Conservation (phyloP, 1,284 basidiomycete species). For the Sanghuangporus sanghuang region DNA sequence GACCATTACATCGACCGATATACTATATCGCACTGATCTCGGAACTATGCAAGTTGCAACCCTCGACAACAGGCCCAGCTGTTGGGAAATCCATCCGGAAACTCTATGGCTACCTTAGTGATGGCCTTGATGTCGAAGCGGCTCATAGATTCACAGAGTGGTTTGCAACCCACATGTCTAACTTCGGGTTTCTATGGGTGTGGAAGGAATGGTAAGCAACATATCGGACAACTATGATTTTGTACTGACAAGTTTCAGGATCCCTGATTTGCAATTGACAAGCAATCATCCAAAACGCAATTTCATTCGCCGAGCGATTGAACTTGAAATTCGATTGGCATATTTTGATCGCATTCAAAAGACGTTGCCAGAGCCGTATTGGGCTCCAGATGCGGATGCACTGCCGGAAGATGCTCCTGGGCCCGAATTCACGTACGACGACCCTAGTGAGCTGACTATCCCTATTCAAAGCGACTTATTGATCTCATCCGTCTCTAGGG, state of each 20-base stretch:
- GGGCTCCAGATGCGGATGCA: slow-evolving; percentile 55
- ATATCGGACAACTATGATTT: not conserved
- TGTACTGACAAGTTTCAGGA: slow-evolving; percentile 42
- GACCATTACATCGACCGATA: slow-evolving; percentile 70
- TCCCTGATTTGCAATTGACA: slow-evolving; percentile 75
- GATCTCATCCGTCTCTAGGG: slow-evolving; percentile 34
- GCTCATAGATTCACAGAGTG: slow-evolving; percentile 84
- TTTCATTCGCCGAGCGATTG: slow-evolving; percentile 86
- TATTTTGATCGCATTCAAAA: slow-evolving; percentile 93
- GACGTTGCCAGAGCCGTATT: slow-evolving; percentile 83
- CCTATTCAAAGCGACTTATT: not conserved
- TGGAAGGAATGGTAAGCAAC: slow-evolving; percentile 94
- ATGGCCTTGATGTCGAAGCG: slow-evolving; percentile 84
- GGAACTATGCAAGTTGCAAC: slow-evolving; percentile 91
- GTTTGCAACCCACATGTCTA: slow-evolving; percentile 96
- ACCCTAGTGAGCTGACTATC: slow-evolving; percentile 37
- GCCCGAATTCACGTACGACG: slow-evolving; percentile 82
- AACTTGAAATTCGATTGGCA: slow-evolving; percentile 87
- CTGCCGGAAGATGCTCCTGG: slow-evolving; percentile 76
- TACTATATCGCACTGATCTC: slow-evolving; percentile 90
- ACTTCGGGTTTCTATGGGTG: slow-evolving; percentile 99
- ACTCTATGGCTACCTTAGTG: slow-evolving; percentile 70
- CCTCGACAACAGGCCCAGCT: slow-evolving; percentile 89
- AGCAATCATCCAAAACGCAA: slow-evolving; percentile 78
- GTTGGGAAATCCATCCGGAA: slow-evolving; percentile 93